Percentiles rank a stretch among this genome's conserved stretches.
Conservation (phyloP, 2,329 filamentous ascomycete genomes). For the Cladobotryum protrusum region DNA sequence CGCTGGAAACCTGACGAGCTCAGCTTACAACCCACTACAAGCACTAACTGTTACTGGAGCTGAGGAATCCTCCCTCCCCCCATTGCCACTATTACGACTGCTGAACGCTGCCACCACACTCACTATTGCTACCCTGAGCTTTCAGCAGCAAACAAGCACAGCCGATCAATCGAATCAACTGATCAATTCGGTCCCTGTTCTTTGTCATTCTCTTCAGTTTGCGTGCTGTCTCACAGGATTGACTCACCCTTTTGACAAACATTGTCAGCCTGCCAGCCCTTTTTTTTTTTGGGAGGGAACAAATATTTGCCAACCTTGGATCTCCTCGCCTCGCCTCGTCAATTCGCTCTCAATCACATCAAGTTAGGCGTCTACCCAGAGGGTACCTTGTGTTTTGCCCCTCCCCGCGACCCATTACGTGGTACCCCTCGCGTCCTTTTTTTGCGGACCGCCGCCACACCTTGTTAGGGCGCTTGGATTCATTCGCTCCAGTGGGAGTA, state of each 20-base stretch:
- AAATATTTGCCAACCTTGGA: no score
- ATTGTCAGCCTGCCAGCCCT: no score
- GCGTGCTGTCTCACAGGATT: no score
- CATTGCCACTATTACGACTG: not conserved
- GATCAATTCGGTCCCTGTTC: no score
- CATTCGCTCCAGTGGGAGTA: no score
- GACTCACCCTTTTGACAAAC: no score
- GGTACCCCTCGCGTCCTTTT: slow-evolving; percentile 12
- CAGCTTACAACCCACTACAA: not conserved
- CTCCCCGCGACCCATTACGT: slow-evolving; percentile 6
- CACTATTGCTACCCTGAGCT: slow-evolving; percentile 1
- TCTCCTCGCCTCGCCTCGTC: no score
- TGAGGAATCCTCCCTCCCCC: not conserved
- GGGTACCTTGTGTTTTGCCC: slow-evolving; percentile 1
- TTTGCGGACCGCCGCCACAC: not conserved
- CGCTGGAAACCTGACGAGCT: not conserved
- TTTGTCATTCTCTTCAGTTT: no score
- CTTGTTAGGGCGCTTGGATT: not conserved
- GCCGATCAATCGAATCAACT: no score
- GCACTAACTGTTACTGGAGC: slow-evolving; percentile 1
- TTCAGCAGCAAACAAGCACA: not conserved
- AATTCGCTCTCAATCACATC: no score
- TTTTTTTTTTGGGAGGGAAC: no score
- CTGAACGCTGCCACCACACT: not conserved
- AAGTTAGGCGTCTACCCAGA: no score